Conservation (phyloP, 495 filamentous ascomycete genomes). For the Corynascus novoguineensis region DNA sequence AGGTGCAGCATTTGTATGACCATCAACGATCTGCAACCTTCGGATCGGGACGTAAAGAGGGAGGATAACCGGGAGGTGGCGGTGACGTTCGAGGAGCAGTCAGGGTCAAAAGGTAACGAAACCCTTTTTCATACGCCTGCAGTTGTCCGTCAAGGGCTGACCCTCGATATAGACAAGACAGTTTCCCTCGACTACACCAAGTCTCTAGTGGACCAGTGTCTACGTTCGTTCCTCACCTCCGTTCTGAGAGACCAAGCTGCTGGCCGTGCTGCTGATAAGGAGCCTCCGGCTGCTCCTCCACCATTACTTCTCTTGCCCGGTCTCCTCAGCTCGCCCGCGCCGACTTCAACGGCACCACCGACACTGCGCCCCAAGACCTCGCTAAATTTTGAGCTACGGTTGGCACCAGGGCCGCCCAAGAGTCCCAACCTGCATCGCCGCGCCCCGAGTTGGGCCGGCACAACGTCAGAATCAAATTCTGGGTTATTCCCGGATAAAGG, state of each 20-base stretch:
- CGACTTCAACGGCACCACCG: background rate
- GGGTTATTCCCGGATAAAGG: constrained; percentile 37
- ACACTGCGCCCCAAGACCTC: constrained; percentile 6
- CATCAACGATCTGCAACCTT: constrained; percentile 71
- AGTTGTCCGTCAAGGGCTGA: background rate
- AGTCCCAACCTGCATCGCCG: constrained; percentile 27
- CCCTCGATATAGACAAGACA: constrained; percentile 11
- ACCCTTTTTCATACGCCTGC: background rate
- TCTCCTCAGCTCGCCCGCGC: background rate
- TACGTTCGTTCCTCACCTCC: constrained; percentile 24
- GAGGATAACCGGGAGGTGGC: constrained; percentile 9
- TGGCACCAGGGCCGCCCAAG: background rate
- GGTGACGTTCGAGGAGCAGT: constrained; percentile 12
- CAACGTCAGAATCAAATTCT: constrained; percentile 32
- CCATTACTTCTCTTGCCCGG: background rate
- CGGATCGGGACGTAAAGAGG: constrained; percentile 11
- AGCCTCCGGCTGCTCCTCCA: background rate
- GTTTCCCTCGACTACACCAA: constrained; percentile 33
- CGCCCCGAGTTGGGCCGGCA: constrained; percentile 22
- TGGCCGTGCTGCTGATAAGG: background rate
- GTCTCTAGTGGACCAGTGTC: constrained; percentile 26
- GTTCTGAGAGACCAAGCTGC: constrained; percentile 13
- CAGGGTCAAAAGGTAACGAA: background rate
- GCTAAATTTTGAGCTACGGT: background rate
- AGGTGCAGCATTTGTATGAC: constrained; percentile 82